Evolutionary conservation across 495 filamentous ascomycete genomes (phyloP).

Genomic region (Annulohypoxylon nitens): DNA sequence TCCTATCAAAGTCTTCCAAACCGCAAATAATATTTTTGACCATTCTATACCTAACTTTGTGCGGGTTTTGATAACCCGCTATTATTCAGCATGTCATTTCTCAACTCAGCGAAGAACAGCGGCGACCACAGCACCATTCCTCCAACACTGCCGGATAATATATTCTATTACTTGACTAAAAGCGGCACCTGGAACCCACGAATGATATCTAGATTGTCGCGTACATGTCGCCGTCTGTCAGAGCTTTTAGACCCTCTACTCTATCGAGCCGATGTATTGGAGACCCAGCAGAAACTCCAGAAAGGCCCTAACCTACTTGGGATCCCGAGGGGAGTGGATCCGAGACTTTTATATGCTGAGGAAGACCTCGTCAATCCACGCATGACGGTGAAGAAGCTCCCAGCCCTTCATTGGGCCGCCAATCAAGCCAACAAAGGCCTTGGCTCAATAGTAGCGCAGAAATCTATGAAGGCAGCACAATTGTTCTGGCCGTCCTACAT

Average conservation of each 20-base stretch:
- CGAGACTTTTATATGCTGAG: no score
- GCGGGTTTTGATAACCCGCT: no score
- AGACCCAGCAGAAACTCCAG: background rate
- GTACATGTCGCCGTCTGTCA: background rate
- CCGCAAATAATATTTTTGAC: no score
- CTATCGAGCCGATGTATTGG: conserved; percentile 10
- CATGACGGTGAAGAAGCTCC: background rate
- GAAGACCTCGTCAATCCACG: background rate
- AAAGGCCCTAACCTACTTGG: background rate
- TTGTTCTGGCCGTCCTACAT: background rate
- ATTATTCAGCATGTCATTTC: background rate
- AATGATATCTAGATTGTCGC: conserved; percentile 7
- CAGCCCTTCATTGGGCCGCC: background rate
- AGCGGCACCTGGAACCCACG: background rate
- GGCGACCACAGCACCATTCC: background rate
- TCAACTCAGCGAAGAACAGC: background rate
- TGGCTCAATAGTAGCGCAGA: background rate
- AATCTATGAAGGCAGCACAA: background rate
- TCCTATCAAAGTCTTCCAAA: no score
- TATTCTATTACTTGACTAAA: conserved; percentile 1
- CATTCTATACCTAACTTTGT: no score
- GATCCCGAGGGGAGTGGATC: background rate
- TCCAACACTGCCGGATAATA: background rate
- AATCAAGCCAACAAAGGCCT: background rate
- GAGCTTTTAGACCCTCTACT: background rate